Base-by-base conservation (phyloP, 768 basidiomycete genomes). In the Erythrobasidium yunnanense region DNA sequence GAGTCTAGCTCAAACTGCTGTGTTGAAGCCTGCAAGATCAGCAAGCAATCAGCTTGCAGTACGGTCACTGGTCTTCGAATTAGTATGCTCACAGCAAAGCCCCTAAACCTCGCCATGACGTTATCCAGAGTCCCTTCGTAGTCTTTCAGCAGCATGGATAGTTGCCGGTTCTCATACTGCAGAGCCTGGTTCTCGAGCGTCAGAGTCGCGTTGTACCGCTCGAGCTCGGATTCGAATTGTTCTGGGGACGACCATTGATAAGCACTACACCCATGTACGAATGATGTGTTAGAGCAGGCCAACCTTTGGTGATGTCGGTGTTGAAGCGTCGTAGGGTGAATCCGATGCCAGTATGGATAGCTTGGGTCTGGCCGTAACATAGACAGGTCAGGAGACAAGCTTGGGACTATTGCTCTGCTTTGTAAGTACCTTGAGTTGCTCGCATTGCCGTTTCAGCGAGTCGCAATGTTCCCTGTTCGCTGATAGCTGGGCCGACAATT, bases 51-150 rank as follows among this genome's bases (percentile, higher is more conserved):
- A n/a, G n/a, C n/a, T n/a, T n/a, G 11, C 38, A 42, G 38, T 42
- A n/a, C 38, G 11, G 38, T 32, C 25, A 22, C 49, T 5, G 1
- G 38, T 8, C 38, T 60, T 33, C 52, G 33, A 30, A 55, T 23
- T 8, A 5, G 45, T 50, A 27, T 18, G 30, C 22, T 17, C 34
- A 93, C 91, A 13, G 89, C 85, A 73, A 96, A 87, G 66, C 85
- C 86, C 66, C 92, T 82, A 75, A 97, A 96, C 77, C 96, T 96
- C 55, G 84, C 78, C 95, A 99, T 97, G 74, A 97, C 88, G 29
- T 85, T 91, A 72, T 96, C 92, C 80, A 99, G 82, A 2, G 92
- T 95, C 58, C 80, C 80, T 75, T 97, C 92, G 74, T 97, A 93
- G 76, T 99, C 95, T 73, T 91, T 92, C 65, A 97, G 79, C 27